These are phyloP conservation scores for Fusarium avenaceum DNA, from an alignment of 2,329 filamentous ascomycete genomes.

Conservation along the genomic window DNA sequence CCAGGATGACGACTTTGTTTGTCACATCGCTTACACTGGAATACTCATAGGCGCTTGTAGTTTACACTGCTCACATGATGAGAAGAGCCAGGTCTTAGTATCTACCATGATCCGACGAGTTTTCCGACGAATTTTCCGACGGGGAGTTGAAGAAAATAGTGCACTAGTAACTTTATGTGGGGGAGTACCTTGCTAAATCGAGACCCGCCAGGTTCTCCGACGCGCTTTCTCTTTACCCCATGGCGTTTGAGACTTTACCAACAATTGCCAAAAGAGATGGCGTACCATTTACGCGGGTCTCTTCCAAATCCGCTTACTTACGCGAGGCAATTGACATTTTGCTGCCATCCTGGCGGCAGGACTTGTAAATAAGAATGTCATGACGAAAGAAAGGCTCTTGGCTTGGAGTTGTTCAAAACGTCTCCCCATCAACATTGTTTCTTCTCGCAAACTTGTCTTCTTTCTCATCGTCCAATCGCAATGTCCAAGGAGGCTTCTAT, in stretches of 20 bases:
- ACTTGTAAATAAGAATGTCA: neutral
- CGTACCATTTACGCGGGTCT: too few species aligned
- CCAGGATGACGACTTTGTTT: neutral
- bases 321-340: neutral
- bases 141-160: neutral
- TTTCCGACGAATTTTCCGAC: neutral
- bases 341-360: too few species aligned
- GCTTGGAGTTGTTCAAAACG: neutral
- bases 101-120: slow-evolving; percentile 1
- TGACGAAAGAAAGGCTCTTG: neutral
- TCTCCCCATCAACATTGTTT: neutral
- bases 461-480: neutral
- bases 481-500: slow-evolving; percentile 5
- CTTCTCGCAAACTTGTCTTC: too few species aligned
- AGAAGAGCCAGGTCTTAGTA: neutral
- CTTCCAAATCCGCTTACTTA: neutral
- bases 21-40: neutral
- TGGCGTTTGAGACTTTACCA: neutral
- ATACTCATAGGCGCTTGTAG: neutral
- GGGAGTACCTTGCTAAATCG: neutral
- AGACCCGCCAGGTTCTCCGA: neutral
- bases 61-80: neutral
- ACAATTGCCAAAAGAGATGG: too few species aligned
- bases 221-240: neutral
- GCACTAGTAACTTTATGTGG: neutral